These are phyloP conservation scores for Alopecurus myosuroides DNA, from an alignment of 176 grass and related monocot genomes.

Conservation along the genomic window DNA sequence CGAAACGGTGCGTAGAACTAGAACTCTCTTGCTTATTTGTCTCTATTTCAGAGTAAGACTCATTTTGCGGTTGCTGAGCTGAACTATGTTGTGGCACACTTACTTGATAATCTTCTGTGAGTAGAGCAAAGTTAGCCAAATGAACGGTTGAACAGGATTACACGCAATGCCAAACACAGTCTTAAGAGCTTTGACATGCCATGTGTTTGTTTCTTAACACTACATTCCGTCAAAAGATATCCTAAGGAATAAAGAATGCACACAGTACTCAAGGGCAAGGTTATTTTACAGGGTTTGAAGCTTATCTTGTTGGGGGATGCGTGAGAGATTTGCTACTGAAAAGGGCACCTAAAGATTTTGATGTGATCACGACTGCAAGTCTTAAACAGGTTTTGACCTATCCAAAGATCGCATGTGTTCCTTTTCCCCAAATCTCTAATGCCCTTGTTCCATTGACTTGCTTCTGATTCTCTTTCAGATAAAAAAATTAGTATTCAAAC, in stretches of 20 bases:
- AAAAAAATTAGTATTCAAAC: constrained; percentile 34
- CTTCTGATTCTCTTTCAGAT: constrained; percentile 50
- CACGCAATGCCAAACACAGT: not conserved
- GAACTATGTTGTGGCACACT: not conserved
- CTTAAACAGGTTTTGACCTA: constrained; percentile 60
- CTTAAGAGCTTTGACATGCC: constrained; percentile 7
- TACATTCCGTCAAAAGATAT: not conserved
- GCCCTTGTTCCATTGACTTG: not conserved
- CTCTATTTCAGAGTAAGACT: not conserved
- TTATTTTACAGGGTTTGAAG: constrained; percentile 55
- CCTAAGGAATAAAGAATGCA: not conserved
- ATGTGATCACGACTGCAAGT: constrained; percentile 79
- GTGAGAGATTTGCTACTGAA: constrained; percentile 87
- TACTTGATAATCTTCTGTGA: not conserved
- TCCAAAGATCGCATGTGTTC: constrained; percentile 5
- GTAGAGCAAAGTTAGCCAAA: not conserved
- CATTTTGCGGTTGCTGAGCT: not conserved
- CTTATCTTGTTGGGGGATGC: constrained; percentile 93
- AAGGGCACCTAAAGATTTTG: constrained; percentile 86
- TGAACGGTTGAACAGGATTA: not conserved
- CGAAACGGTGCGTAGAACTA: constrained; percentile 39
- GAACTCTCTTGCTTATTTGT: not conserved
- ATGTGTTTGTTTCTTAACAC: constrained; percentile 16
- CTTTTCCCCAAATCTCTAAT: constrained; percentile 12
- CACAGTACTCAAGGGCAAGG: constrained; percentile 25